Evolutionary conservation across 306 rosid genomes (phyloP), one percentile per base, ranked within the genome.

Genomic region (Mimosa bimucronata): DNA sequence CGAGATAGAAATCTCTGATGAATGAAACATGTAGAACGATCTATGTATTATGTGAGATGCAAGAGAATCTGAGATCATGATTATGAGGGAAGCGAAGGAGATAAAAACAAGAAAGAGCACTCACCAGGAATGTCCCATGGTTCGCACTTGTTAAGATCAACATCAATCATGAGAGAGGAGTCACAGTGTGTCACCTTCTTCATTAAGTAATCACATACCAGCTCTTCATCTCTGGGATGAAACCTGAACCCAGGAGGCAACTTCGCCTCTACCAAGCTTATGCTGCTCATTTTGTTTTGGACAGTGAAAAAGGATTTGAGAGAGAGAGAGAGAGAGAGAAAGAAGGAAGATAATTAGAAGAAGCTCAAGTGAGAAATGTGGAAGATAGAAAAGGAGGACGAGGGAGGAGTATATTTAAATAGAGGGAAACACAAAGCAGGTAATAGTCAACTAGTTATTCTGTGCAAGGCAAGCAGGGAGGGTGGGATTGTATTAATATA

Each of bases 41-140:
- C 57, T 34, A 62, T 69, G 50, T 11, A 19, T 41, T 15, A 26
- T 41, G 13, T 30, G 31, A 45, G 73, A 67, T 2, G 21, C 31
- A 76, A 70, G 46, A 44, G 23, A 80, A 57, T 66, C 57, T 8
- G 3, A 67, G 58, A 74, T 74, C 64, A 75, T 44, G 77, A 78
- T 42, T 30, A 28, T 30, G 69, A 46, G 19, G 55, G 21, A 14
- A 14, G 23, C n/a, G 18, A 11, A 25, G 1, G 10, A 10, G 28
- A 71, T 21, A 45, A 9, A 41, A 57, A 55, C 7, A 55, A 16
- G 50, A 64, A 53, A 70, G 28, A 21, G 28, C 4, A 71, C 91
- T 85, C n/a, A 94, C 98, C 91, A 70, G 98, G 97, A 82, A 94
- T 90, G 78, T 94, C 98, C 98, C 98, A 94, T 8, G 98, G 98